Conservation (phyloP, 73 alveolate genomes). For the Paramecium sonneborni region DNA sequence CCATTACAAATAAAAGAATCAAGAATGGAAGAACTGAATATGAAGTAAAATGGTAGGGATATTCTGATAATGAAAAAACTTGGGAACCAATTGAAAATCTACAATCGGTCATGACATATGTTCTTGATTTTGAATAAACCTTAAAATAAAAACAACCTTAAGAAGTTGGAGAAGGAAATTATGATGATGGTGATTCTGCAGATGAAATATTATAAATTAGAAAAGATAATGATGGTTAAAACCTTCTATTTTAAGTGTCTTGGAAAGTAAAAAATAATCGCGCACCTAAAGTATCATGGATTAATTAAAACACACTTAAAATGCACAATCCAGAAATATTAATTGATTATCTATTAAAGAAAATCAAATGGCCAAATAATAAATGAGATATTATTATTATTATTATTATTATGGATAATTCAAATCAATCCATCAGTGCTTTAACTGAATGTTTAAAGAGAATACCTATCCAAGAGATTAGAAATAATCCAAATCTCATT, state of each 20-base stretch:
- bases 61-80: background rate
- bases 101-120: background rate
- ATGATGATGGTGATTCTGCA: constrained; percentile 47
- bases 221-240: constrained; percentile 10
- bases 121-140: background rate
- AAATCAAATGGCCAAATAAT: constrained; percentile 31
- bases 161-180: constrained; percentile 14
- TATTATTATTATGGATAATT: background rate
- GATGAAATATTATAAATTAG: constrained; percentile 13
- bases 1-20: background rate
- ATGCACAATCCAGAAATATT: constrained; percentile 31
- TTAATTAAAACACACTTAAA: background rate
- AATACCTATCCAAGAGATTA: background rate
- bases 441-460: background rate
- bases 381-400: background rate
- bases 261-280: background rate
- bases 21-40: constrained; percentile 25
- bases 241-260: background rate
- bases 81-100: constrained; percentile 54
- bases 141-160: background rate
- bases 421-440: background rate
- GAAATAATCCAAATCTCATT: background rate
- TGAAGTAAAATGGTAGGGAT: constrained; percentile 37
- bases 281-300: constrained; percentile 17
- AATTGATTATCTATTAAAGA: constrained; percentile 2